These are phyloP conservation scores for Poronia punctata DNA, from an alignment of 495 filamentous ascomycete genomes.

Conservation along the genomic window DNA sequence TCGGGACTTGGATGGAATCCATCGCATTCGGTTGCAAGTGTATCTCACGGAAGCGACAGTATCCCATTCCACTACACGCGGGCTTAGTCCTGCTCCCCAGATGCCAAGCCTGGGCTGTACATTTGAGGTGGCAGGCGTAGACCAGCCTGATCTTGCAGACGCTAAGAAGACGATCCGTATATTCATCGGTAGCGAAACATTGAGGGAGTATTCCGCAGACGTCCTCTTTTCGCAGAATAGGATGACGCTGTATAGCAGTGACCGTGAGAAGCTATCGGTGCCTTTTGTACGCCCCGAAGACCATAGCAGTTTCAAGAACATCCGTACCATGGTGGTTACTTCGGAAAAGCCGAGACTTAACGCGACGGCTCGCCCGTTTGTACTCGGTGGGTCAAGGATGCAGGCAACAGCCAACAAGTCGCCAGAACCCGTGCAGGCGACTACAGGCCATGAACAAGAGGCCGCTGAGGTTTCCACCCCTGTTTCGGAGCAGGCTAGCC, in stretches of 20 bases:
- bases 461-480: conserved; percentile 18
- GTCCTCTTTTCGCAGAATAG: conserved; percentile 86
- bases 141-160: conserved; percentile 34
- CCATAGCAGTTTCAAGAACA: conserved; percentile 66
- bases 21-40: conserved; percentile 67
- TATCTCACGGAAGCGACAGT: conserved; percentile 88
- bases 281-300: conserved; percentile 92
- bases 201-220: conserved; percentile 83
- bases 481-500: conserved; percentile 23
- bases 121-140: conserved; percentile 62
- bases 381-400: conserved; percentile 29
- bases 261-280: conserved; percentile 80
- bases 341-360: conserved; percentile 43
- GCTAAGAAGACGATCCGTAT: conserved; percentile 61
- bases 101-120: conserved; percentile 70
- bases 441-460: conserved; percentile 14
- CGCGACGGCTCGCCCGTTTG: conserved; percentile 42
- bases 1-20: conserved; percentile 51
- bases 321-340: conserved; percentile 54
- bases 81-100: conserved; percentile 66
- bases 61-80: conserved; percentile 63
- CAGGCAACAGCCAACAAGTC: conserved; percentile 13
- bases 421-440: conserved; percentile 11
- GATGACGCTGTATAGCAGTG: conserved; percentile 78
- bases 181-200: conserved; percentile 78